Conservation (phyloP, 108 stramenopile species). For the Discostella pseudostelligera region DNA sequence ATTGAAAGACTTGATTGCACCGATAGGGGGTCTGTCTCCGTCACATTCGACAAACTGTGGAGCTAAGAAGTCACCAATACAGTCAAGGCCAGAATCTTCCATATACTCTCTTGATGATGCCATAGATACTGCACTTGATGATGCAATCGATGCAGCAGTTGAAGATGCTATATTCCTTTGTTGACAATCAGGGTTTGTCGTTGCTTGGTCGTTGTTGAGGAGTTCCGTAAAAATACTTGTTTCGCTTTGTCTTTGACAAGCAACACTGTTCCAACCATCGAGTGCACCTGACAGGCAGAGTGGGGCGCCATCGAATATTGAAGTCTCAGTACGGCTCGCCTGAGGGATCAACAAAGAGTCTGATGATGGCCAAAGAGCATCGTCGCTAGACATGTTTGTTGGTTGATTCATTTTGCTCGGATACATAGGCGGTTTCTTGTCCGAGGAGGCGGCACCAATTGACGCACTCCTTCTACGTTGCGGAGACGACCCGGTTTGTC, state of each 20-base stretch:
- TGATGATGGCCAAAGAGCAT: constrained; percentile 13
- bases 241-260: constrained; percentile 37
- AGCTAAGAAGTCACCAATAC: constrained; percentile 12
- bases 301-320: constrained; percentile 33
- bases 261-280: constrained; percentile 30
- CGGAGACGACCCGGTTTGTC: neutral
- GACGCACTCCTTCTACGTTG: constrained; percentile 7
- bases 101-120: constrained; percentile 58
- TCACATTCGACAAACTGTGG: constrained; percentile 15
- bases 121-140: constrained; percentile 79
- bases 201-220: constrained; percentile 9
- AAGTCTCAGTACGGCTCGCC: constrained; percentile 20
- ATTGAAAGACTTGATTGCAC: constrained; percentile 15
- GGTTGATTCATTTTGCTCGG: constrained; percentile 3
- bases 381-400: constrained; percentile 2
- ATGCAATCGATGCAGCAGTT: constrained; percentile 75
- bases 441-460: constrained; percentile 9
- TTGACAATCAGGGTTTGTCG: neutral
- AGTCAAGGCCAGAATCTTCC: constrained; percentile 26
- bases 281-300: constrained; percentile 32
- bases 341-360: constrained; percentile 17
- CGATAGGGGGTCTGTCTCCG: constrained; percentile 1
- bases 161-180: constrained; percentile 51
- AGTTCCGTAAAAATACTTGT: constrained; percentile 63
- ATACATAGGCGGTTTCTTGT: neutral